Evolutionary conservation across 148 eudicot species (phyloP).

Genomic region (Amaranthus palmeri): DNA sequence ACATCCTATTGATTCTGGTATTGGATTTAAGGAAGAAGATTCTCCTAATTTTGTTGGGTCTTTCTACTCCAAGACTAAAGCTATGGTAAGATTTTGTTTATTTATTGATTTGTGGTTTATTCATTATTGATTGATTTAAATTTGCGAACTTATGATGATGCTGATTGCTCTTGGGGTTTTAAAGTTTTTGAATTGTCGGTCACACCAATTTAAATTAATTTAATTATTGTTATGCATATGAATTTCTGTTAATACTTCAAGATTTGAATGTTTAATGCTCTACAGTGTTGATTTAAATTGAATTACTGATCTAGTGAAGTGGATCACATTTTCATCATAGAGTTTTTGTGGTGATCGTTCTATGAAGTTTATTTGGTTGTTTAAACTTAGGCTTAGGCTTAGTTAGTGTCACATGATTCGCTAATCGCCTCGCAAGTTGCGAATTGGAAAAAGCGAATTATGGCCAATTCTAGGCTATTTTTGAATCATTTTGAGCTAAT

Average conservation of each 20-base stretch:
- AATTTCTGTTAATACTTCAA: no score
- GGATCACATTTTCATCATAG: background rate
- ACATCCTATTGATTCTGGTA: slow-evolving; percentile 61
- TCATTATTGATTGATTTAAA: no score
- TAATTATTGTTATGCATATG: no score
- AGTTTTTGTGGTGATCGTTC: no score
- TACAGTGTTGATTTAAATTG: background rate
- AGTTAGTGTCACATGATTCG: no score
- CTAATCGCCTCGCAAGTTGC: no score
- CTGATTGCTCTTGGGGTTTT: background rate
- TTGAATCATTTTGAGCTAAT: no score
- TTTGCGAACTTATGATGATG: background rate
- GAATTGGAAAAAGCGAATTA: no score
- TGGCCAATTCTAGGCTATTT: no score
- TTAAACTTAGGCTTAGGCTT: no score
- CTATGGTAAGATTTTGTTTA: slow-evolving; percentile 49
- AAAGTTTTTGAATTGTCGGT: background rate
- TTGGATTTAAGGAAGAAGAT: slow-evolving; percentile 81
- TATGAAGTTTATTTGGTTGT: background rate
- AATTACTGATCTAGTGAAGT: background rate
- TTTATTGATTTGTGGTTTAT: no score
- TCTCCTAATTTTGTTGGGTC: slow-evolving; percentile 69
- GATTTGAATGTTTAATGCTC: background rate
- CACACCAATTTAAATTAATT: no score
- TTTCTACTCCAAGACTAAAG: slow-evolving; percentile 87